Evolutionary conservation across 768 basidiomycete species (phyloP), one percentile per base, ranked within the genome.

Genomic region (Boletus sensibilis): DNA sequence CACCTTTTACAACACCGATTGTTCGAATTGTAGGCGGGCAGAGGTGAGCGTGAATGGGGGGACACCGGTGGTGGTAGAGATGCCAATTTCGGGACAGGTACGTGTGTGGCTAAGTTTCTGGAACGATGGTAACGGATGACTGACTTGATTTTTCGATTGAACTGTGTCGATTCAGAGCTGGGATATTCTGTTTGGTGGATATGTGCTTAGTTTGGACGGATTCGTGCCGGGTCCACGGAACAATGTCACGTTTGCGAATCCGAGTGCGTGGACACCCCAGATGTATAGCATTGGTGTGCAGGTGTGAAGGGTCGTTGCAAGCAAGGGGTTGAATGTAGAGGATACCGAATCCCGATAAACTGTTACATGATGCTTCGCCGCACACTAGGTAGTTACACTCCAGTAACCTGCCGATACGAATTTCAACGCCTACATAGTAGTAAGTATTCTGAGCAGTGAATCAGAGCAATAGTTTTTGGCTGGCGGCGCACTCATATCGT

Each of bases 51-150:
- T 51, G 18, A 55, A 61, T 9, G 50, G 40, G 8, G 43, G 31
- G 14, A 13, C 44, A n/a, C 44, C 59, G 0, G 49, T 60, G 6
- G 18, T 21, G 13, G 45, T 51, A 18, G 52, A 60, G 34, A 60
- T 58, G 56, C 56, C 56, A 2, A 29, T 61, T 27, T 43, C 57
- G 1, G 56, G 60, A 40, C 50, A 55, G 51, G 58, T 99, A 55
- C 53, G 47, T 41, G 33, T 40, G 3, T 39, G 1, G 4, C 20
- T 5, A 12, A 10, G 7, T 7, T 23, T 37, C 9, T 12, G n/a
- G 21, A 23, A 20, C 4, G 7, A 9, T 33, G 16, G 34, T n/a
- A n/a, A 3, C 12, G 33, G 18, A 21, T 12, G 34, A 42, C 3
- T 10, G 4, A 16, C 29, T 48, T 6, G 29, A 14, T 14, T 38